These are phyloP conservation scores for Claviceps lovelessii DNA, from an alignment of 2,329 filamentous ascomycete genomes.

Conservation along the genomic window DNA sequence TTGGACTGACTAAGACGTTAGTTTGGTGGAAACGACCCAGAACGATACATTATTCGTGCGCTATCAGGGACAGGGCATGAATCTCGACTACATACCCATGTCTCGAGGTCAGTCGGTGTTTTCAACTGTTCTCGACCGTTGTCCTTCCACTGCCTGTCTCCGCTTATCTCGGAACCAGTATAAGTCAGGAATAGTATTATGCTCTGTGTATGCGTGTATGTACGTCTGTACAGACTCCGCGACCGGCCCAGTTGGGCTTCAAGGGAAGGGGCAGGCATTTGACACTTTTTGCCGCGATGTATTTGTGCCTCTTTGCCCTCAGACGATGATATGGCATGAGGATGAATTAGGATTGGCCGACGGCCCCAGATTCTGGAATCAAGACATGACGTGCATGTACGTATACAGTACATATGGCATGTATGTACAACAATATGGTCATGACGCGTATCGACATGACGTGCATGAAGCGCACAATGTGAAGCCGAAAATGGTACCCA, in stretches of 20 bases:
- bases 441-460: no score
- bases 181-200: neutral
- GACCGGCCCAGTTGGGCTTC: no score
- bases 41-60: neutral
- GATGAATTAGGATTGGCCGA: neutral
- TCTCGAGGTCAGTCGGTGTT: neutral
- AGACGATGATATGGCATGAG: neutral
- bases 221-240: neutral
- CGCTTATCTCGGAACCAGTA: neutral
- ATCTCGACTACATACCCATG: neutral
- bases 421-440: no score
- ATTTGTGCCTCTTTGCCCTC: no score
- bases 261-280: neutral
- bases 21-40: neutral
- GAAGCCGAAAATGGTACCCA: neutral
- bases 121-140: neutral
- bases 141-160: neutral
- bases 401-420: no score
- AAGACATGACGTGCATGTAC: neutral
- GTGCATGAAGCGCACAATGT: neutral
- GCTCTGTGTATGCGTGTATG: no score
- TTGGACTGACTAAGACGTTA: neutral
- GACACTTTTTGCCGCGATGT: neutral
- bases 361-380: neutral
- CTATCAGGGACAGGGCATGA: neutral